These are phyloP conservation scores for Neocucurbitaria cava DNA, from an alignment of 2,329 filamentous ascomycete species.

Conservation along the genomic window DNA sequence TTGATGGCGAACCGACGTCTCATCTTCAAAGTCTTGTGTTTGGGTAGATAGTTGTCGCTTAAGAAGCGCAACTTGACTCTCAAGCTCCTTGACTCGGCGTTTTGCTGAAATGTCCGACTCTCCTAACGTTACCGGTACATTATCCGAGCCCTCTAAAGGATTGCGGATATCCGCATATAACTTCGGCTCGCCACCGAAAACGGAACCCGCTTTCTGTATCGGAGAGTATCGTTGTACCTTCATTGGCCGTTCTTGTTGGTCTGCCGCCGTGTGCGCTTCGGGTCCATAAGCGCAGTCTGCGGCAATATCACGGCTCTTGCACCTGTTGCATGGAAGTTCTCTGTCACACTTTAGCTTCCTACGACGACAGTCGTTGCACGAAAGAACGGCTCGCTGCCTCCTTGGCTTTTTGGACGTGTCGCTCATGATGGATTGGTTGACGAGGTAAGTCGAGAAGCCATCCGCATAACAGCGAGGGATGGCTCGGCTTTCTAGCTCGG, in stretches of 20 bases:
- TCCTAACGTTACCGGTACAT: too few relatives aligned
- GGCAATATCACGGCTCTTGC: constrained; percentile 47
- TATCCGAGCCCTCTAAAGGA: neutral
- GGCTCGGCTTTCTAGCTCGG: neutral
- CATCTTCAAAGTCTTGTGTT: neutral
- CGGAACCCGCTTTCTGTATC: neutral
- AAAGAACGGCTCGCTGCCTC: constrained; percentile 47
- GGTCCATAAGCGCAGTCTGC: constrained; percentile 44
- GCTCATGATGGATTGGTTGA: neutral
- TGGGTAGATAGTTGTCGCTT: neutral
- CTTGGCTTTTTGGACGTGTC: neutral
- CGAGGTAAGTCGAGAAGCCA: neutral
- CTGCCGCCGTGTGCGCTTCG: constrained; percentile 15
- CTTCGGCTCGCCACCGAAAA: neutral
- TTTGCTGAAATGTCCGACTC: neutral
- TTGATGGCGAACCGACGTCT: neutral
- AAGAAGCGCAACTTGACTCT: neutral
- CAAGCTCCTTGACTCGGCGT: constrained; percentile 11
- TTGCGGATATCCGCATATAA: neutral
- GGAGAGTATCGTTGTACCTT: neutral
- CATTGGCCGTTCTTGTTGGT: neutral
- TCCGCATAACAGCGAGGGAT: too few relatives aligned
- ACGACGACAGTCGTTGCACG: constrained; percentile 51
- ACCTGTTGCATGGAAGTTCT: constrained; percentile 49
- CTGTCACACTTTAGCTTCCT: constrained; percentile 54